Evolutionary conservation across 176 grass and related monocot genomes (phyloP).

Genomic region (Puya raimondii): DNA sequence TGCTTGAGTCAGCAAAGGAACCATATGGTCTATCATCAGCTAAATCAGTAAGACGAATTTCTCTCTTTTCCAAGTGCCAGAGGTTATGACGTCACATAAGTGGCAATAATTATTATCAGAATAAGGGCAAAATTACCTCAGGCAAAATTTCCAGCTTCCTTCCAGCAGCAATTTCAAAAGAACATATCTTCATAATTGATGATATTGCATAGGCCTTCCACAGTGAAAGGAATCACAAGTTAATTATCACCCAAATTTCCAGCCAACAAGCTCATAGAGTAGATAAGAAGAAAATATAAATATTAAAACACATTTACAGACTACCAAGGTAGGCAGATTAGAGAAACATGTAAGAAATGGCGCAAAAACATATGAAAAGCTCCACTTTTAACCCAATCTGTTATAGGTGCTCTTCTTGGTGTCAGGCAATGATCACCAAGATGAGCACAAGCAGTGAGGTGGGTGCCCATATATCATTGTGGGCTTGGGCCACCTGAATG

Average conservation of each 20-base stretch:
- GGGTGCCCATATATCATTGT: background rate
- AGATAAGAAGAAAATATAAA: background rate
- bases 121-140: slow-evolving; percentile 43
- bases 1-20: no score
- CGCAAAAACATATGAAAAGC: no score
- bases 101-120: background rate
- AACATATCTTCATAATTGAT: slow-evolving; percentile 89
- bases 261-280: background rate
- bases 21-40: no score
- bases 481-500: no score
- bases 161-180: slow-evolving; percentile 85
- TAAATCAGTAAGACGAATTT: no score
- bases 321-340: background rate
- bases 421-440: no score
- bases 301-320: background rate
- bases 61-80: no score
- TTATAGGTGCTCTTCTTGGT: no score
- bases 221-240: background rate
- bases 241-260: slow-evolving; percentile 9
- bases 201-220: slow-evolving; percentile 91
- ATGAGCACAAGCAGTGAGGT: background rate
- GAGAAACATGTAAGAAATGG: no score
- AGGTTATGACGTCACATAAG: background rate
- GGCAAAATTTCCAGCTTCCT: slow-evolving; percentile 75
- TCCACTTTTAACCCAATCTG: no score